phyloP scores from a whole-genome alignment of 306 rosid species.

The Mimosa bimucronata region DNA sequence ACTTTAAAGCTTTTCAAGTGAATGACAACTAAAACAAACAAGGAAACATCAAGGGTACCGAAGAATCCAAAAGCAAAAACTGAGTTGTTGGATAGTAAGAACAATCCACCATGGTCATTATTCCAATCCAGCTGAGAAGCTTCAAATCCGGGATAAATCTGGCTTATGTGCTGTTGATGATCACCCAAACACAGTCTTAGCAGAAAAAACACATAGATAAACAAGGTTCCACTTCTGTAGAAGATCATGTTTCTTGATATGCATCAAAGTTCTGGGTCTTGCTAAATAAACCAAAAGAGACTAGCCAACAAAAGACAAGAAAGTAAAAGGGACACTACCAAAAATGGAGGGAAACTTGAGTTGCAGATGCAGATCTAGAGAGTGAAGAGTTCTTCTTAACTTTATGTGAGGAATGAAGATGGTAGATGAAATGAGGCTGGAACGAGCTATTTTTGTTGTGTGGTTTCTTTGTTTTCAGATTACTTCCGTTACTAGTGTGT shows the following conservation, averaged over 20 bases:
- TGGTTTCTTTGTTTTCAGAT: conserved; percentile 2
- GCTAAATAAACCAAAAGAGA: not conserved
- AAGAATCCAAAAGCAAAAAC: conserved; percentile 74
- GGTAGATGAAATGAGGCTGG: conserved; percentile 22
- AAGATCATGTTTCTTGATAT: conserved; percentile 36
- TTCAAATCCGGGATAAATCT: conserved; percentile 56
- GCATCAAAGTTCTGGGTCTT: conserved; percentile 28
- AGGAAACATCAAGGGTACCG: conserved; percentile 57
- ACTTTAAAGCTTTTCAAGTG: conserved; percentile 56
- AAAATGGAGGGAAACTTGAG: not conserved
- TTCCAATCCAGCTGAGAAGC: conserved; percentile 62
- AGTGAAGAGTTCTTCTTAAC: not conserved
- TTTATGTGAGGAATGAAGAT: not conserved
- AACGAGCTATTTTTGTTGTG: not conserved
- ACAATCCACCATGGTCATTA: conserved; percentile 57
- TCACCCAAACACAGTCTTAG: conserved; percentile 51
- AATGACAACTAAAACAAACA: conserved; percentile 62
- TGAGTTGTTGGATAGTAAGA: conserved; percentile 69
- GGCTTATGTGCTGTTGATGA: conserved; percentile 39
- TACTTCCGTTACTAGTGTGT: not conserved
- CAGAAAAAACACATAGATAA: conserved; percentile 43
- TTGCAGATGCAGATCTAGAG: not conserved
- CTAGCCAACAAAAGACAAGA: not conserved
- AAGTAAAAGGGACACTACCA: not conserved
- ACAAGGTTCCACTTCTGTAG: conserved; percentile 34